Evolutionary conservation across 1,284 basidiomycete species (phyloP), one percentile per base, ranked within the genome.

Genomic region (Fomitopsis pinicola): DNA sequence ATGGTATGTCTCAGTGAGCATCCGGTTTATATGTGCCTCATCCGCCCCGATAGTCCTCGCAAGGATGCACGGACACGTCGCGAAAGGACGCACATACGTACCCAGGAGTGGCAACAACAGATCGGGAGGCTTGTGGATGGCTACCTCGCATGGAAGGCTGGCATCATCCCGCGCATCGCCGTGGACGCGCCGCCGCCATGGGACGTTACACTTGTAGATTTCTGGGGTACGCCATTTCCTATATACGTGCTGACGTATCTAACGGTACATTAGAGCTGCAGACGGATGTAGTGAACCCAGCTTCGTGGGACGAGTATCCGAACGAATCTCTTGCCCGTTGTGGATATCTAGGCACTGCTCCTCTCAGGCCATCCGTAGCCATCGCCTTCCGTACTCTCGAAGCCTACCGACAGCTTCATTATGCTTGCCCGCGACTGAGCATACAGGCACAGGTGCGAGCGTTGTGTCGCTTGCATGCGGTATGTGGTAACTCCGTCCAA

Each of bases 361-460:
- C 70, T 0, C 17, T 60, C 0, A 30, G 57, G 3, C 69, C 68
- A 3, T 42, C 62, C 0, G 53, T 67, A 2, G 71, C 67, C 0
- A 58, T 71, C 12, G 59, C 64, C 0, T 53, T 71, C 30, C 35
- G 42, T 0, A 54, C 58, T 0, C 62, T 72, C 3, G 67, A 69
- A 35, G 62, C 61, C 0, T 71, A 70, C 53, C 64, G 63, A 1
- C 69, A 71, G 42, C 46, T 66, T 9, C 66, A 71, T 40, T 65
- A 66, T 2, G 66, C 64, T 1, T 69, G 67, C 58, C 71, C 71
- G 1, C 64, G 65, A 0, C 61, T 71, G 14, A 68, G 64, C 38
- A 63, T 70, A 2, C 64, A 72, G 42, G 66, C 63, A 1, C 57
- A 61, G 22, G 59, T 64, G 9, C 59, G 55, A 2, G 59, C 63